These are phyloP conservation scores for Claviceps africana DNA, from an alignment of 2,329 filamentous ascomycete genomes.

Conservation along the genomic window DNA sequence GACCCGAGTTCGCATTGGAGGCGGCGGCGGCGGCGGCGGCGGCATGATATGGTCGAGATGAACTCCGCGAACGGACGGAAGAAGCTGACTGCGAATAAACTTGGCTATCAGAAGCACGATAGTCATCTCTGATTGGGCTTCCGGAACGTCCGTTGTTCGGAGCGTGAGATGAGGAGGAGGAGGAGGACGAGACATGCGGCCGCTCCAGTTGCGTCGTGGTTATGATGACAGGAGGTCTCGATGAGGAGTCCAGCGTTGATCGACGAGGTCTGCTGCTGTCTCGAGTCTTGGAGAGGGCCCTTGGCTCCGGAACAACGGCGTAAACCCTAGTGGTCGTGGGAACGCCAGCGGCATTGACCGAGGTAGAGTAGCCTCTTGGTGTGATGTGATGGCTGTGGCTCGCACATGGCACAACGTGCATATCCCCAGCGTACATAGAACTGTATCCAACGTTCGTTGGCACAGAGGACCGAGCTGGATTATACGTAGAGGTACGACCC, in stretches of 20 bases:
- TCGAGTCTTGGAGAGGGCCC: conserved; percentile 33
- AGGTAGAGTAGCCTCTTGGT: conserved; percentile 20
- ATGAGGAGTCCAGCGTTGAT: conserved; percentile 35
- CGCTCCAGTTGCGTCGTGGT: conserved; percentile 36
- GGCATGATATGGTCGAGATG: conserved; percentile 33
- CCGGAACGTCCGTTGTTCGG: conserved; percentile 17
- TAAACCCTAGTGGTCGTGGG: conserved; percentile 40
- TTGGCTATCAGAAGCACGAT: conserved; percentile 34
- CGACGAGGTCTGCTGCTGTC: conserved; percentile 35
- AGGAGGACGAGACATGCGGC: conserved; percentile 19
- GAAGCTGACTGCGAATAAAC: conserved; percentile 46
- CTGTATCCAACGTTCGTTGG: conserved; percentile 36
- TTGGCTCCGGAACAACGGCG: conserved; percentile 38
- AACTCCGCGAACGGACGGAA: conserved; percentile 37
- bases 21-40: too few relatives aligned
- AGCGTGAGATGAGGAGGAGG: conserved; percentile 23
- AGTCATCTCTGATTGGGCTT: conserved; percentile 39
- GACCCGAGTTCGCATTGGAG: conserved; percentile 37
- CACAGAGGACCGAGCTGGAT: conserved; percentile 39
- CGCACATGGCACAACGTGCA: conserved; percentile 37
- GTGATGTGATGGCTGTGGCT: conserved; percentile 20
- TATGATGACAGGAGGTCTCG: conserved; percentile 41
- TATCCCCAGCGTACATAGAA: conserved; percentile 37
- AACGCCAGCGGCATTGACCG: conserved; percentile 20
- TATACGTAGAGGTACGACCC: conserved; percentile 30